Base-by-base conservation (phyloP, 306 rosid genomes). In the Lupinus albus region DNA sequence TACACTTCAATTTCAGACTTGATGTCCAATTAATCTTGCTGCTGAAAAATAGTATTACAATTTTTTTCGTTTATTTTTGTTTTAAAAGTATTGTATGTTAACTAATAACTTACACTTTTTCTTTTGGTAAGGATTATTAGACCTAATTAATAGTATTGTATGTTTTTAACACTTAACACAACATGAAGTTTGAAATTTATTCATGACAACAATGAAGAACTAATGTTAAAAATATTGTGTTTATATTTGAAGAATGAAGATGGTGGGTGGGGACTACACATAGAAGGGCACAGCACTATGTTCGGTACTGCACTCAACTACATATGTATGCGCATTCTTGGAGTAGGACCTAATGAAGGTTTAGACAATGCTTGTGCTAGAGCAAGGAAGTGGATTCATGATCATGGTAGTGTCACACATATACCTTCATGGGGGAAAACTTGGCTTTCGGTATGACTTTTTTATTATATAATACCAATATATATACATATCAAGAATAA, bases 401-500 rank as follows among this genome's bases (percentile, higher is more conserved):
- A 87, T 70, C 97, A 87, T 25, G 92, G 87, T 15, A 64, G 87
- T 18, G 86, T 50, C 0, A 79, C 92, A n/a, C 74, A 82, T 61
- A 88, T 84, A 52, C 84, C 89, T 44, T 86, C 96, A 0, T 91
- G 97, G 97, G 97, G 97, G 6, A 91, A 91, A 79, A 76, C 86
- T 1, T 87, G 95, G 97, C 90, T 91, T 59, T 87, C 95, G 74
- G 96, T 89, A 82, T 6, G 16, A 1, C 6, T 42, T 3, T 18
- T 10, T 62, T 53, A 36, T 8, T 6, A 4, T 4, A 32, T 4
- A 32, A 32, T 6, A 32, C 36, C 6, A 4, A 32, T 32, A 32
- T 32, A 11, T 15, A 36, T 3, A 47, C 14, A 59, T 14, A 7
- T 36, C n/a, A n/a, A n/a, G n/a, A n/a, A n/a, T n/a, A n/a, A n/a